These are phyloP conservation scores for Debaryomyces castellii DNA, from an alignment of 805 yeast genomes.

Conservation along the genomic window DNA sequence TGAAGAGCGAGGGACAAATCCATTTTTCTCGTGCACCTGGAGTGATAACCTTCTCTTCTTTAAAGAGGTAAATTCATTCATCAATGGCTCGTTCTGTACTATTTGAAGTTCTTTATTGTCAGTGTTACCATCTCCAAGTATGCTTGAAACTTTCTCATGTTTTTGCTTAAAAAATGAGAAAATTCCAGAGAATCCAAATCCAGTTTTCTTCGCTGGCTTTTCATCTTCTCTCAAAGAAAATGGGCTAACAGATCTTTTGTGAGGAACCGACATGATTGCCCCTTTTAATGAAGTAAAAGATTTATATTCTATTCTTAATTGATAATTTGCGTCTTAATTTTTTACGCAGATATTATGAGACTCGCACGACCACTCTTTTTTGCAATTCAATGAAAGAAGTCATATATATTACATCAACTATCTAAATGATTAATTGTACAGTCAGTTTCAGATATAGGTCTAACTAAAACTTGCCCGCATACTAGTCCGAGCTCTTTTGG, in stretches of 20 bases:
- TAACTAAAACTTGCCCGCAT: too few relatives aligned
- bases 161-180: constrained; percentile 11
- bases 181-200: constrained; percentile 8
- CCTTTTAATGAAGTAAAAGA: background rate
- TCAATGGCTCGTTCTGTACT: constrained; percentile 16
- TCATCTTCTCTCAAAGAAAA: constrained; percentile 7
- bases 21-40: constrained; percentile 13
- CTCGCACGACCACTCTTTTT: background rate
- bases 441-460: too few relatives aligned
- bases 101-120: constrained; percentile 4
- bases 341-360: background rate
- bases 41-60: constrained; percentile 29
- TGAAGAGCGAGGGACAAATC: constrained; percentile 27
- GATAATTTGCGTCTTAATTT: background rate
- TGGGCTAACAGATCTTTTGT: constrained; percentile 19
- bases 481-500: background rate
- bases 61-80: constrained; percentile 21
- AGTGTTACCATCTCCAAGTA: background rate
- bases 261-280: constrained; percentile 4
- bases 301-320: background rate
- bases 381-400: background rate
- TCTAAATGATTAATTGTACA: background rate
- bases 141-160: background rate
- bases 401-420: background rate
- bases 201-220: constrained; percentile 1